Evolutionary conservation across 2,329 filamentous ascomycete genomes (phyloP).

Genomic region (Zymoseptoria crescenta): DNA sequence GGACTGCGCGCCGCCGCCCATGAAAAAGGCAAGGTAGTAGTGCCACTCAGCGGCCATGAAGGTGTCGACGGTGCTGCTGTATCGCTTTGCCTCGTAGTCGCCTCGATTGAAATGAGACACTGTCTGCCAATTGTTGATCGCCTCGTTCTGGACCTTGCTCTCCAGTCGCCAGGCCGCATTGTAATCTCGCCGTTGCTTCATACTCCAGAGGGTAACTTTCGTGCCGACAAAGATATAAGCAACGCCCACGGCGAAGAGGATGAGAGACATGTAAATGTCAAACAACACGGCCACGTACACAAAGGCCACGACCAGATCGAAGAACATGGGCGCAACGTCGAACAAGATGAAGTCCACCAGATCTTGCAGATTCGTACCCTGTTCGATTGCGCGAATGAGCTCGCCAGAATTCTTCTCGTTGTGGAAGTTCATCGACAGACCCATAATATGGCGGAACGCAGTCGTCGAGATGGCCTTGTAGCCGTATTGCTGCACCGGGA

Average conservation of each 20-base stretch:
- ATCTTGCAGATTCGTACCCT: slow-evolving; percentile 52
- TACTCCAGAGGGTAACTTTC: slow-evolving; percentile 36
- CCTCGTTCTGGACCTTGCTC: slow-evolving; percentile 49
- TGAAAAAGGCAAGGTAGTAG: slow-evolving; percentile 25
- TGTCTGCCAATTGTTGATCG: slow-evolving; percentile 53
- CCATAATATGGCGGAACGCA: slow-evolving; percentile 60
- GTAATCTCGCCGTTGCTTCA: slow-evolving; percentile 23
- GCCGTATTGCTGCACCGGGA: slow-evolving; percentile 50
- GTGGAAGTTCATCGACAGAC: slow-evolving; percentile 64
- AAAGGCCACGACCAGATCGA: slow-evolving; percentile 56
- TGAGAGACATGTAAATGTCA: slow-evolving; percentile 51
- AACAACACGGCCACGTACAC: slow-evolving; percentile 55
- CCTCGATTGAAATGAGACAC: slow-evolving; percentile 53
- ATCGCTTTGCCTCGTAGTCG: slow-evolving; percentile 46
- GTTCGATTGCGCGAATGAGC: slow-evolving; percentile 56
- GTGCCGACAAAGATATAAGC: slow-evolving; percentile 47
- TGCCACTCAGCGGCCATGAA: slow-evolving; percentile 27
- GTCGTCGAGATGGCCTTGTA: slow-evolving; percentile 52
- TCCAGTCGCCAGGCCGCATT: slow-evolving; percentile 38
- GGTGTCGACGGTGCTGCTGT: slow-evolving; percentile 34
- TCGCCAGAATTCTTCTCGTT: slow-evolving; percentile 57
- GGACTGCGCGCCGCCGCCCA: slow-evolving; percentile 37
- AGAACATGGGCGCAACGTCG: slow-evolving; percentile 52
- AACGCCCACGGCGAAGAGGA: slow-evolving; percentile 40
- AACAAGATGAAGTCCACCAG: slow-evolving; percentile 55